A percentile compares a stretch with the other conserved stretches of the same genome.
Evolutionary conservation across 257 asterid genomes (phyloP).

Genomic region (Jaltomata sinuosa): DNA sequence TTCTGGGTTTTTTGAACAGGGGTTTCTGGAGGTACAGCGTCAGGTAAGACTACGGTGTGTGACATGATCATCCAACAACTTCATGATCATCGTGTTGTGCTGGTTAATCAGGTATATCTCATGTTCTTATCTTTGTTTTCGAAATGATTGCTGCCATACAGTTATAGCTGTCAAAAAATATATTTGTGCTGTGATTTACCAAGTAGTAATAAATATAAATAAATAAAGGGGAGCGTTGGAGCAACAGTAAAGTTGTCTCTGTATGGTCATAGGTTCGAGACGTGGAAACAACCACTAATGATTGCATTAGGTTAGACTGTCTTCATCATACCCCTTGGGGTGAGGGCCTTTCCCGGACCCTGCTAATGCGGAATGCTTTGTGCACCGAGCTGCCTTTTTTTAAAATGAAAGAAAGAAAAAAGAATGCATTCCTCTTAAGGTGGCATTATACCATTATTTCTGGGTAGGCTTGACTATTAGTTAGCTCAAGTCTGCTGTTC

Average conservation of each 20-base stretch:
- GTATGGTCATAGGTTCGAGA: too few species aligned
- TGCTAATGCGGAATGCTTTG: too few species aligned
- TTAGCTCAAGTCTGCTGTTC: not conserved
- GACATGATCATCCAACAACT: constrained; percentile 99
- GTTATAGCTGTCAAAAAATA: not conserved
- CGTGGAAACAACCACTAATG: too few species aligned
- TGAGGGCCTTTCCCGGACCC: too few species aligned
- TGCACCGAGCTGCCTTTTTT: too few species aligned
- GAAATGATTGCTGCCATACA: not conserved
- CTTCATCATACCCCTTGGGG: too few species aligned
- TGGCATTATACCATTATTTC: not conserved
- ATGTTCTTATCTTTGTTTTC: not conserved
- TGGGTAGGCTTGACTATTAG: not conserved
- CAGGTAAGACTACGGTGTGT: constrained; percentile 95
- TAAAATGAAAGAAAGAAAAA: not conserved
- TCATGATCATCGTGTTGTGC: constrained; percentile 97
- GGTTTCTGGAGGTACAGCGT: constrained; percentile 99
- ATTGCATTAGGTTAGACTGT: too few species aligned
- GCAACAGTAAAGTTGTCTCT: too few species aligned
- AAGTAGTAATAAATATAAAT: not conserved
- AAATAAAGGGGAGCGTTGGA: too few species aligned
- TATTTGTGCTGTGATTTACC: not conserved
- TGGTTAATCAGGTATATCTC: constrained; percentile 67
- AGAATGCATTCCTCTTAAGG: not conserved
- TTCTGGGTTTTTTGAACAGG: constrained; percentile 34